Base-by-base conservation (phyloP, 2,329 filamentous ascomycete species). In the Exophiala mesophila region DNA sequence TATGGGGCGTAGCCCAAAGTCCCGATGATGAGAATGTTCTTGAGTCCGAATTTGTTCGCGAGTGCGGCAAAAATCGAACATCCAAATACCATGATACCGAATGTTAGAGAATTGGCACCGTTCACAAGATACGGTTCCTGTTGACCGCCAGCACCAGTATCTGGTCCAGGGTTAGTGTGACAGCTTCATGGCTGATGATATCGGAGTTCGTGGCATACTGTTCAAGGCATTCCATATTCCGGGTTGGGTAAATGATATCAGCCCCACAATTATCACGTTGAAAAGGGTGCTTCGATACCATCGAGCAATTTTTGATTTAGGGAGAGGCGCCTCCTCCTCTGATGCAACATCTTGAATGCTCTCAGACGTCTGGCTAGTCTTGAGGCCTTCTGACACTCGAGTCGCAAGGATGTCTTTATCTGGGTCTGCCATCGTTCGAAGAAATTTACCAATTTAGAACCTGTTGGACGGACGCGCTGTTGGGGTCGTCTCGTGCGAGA, bases 191-290 rank as follows among this genome's bases (percentile, higher is more conserved):
- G 9, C 17, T 12, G 4, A 23, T 18, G 35, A 24, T 24, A 5
- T 8, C 9, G 8, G 12, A 10, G 8, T n/a, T n/a, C n/a, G 7
- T n/a, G n/a, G 13, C 49, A 59, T 59, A 58, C 60, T 60, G 45
- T 70, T 69, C 3, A 71, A 50, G 2, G 68, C 68, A 42, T 66
- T 70, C 67, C 67, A 71, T 16, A 71, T 69, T 3, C 67, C 68
- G 0, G 67, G 67, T 36, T 69, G 65, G 1, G 65, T 70, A 52
- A 71, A 71, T 2, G 61, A 63, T 13, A 64, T 63, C 31, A 66
- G 49, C 15, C 69, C 69, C 3, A 70, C 63, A 16, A 71, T 39
- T 29, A 70, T 63, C 35, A 68, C 67, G 43, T 71, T 68, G 56
- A 67, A 71, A 0, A 71, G 53, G 3, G 69, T 68, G 31, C 67